A percentile compares a stretch with the other conserved stretches of the same genome.
These are phyloP conservation scores for Acidomyces sp. DNA, from an alignment of 495 filamentous ascomycete genomes.

Conservation along the genomic window DNA sequence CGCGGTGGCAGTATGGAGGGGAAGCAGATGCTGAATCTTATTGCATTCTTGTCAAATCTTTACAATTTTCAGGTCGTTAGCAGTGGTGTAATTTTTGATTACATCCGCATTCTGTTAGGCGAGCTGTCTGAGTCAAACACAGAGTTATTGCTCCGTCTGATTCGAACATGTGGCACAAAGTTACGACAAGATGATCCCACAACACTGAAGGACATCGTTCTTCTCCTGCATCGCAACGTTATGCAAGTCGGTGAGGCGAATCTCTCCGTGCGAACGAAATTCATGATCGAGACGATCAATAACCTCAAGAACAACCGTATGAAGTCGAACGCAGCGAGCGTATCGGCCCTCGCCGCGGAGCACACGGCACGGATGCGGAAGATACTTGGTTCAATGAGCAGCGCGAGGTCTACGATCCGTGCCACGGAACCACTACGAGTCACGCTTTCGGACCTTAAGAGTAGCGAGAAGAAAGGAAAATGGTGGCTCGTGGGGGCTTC, in stretches of 20 bases:
- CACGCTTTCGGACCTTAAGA: constrained; percentile 62
- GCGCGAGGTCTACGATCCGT: constrained; percentile 40
- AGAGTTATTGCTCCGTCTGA: constrained; percentile 73
- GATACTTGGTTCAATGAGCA: constrained; percentile 59
- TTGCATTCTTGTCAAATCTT: constrained; percentile 70
- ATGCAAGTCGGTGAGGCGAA: constrained; percentile 50
- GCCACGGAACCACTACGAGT: constrained; percentile 72
- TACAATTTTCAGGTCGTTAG: constrained; percentile 87
- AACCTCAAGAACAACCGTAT: constrained; percentile 87
- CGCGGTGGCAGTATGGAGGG: constrained; percentile 28
- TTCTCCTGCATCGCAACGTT: constrained; percentile 60
- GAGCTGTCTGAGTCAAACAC: constrained; percentile 79
- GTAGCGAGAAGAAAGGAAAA: constrained; percentile 77
- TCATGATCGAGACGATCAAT: constrained; percentile 96
- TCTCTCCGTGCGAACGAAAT: constrained; percentile 79
- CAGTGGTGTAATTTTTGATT: constrained; percentile 75
- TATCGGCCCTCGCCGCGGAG: constrained; percentile 53
- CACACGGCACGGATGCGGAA: constrained; percentile 79
- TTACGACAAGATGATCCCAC: constrained; percentile 83
- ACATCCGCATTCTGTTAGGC: constrained; percentile 61
- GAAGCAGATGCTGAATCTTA: constrained; percentile 66
- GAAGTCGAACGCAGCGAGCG: constrained; percentile 49
- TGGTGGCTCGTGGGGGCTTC: constrained; percentile 97
- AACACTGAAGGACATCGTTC: constrained; percentile 80
- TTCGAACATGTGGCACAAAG: constrained; percentile 64